A percentile compares a stretch with the other conserved stretches of the same genome.
Conservation (phyloP, 495 filamentous ascomycete species). For the Penicillium coprophilum region DNA sequence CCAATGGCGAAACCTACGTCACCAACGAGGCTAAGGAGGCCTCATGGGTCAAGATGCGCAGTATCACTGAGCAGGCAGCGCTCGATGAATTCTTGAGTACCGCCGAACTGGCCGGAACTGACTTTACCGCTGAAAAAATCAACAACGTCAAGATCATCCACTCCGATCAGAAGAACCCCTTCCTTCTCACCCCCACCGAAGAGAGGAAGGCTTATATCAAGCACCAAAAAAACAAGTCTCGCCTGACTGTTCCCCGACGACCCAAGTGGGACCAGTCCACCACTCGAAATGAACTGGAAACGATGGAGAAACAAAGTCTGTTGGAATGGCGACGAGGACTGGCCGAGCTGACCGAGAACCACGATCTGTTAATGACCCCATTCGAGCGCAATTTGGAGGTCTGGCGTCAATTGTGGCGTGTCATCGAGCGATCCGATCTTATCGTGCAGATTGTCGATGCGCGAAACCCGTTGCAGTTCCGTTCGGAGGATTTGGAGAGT, state of each 20-base stretch:
- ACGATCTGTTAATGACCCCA: conserved; percentile 95
- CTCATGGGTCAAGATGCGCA: conserved; percentile 82
- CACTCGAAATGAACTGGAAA: conserved; percentile 77
- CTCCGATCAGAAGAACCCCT: conserved; percentile 90
- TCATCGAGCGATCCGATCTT: conserved; percentile 94
- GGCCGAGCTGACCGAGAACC: conserved; percentile 86
- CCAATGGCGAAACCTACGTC: conserved; percentile 48
- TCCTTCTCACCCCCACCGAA: conserved; percentile 83
- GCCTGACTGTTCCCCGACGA: conserved; percentile 85
- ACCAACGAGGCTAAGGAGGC: conserved; percentile 50
- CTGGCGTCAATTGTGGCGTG: conserved; percentile 97
- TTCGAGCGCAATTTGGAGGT: conserved; percentile 98
- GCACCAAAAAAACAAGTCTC: conserved; percentile 71
- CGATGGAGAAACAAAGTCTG: conserved; percentile 74
- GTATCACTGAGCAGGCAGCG: conserved; percentile 94
- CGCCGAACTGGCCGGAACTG: conserved; percentile 92
- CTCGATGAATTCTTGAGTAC: conserved; percentile 85
- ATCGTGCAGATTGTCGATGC: conserved; percentile 99
- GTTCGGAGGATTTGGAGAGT: conserved; percentile 86
- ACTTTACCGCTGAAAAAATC: conserved; percentile 98
- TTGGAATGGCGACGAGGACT: conserved; percentile 87
- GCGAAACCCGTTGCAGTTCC: conserved; percentile 88
- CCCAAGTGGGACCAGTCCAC: conserved; percentile 85
- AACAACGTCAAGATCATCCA: conserved; percentile 99
- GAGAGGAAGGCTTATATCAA: conserved; percentile 75